Evolutionary conservation across 192 early-diverging fungal genomes (phyloP), one percentile per base, ranked within the genome.

Genomic region (Entomortierella lignicola): DNA sequence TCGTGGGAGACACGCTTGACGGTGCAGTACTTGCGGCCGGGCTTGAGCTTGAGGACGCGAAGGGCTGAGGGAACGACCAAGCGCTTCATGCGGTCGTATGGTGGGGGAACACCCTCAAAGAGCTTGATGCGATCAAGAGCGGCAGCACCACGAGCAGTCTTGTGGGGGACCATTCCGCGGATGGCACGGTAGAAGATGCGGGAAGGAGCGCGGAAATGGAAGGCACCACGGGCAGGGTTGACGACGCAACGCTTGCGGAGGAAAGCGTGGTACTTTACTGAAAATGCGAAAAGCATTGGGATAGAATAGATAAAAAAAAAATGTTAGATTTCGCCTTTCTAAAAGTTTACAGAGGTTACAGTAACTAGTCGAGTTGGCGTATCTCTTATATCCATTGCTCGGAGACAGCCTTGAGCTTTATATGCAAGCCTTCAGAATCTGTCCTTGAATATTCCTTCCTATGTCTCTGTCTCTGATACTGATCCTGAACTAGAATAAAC

Each of bases 161-260:
- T 99, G 94, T 99, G 98, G 65, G 98, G 96, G 82, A 98, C 83
- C 98, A 99, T 99, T 77, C 98, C 98, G 63, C 98, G 96, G 84
- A 99, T 89, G 55, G 92, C 89, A 79, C 96, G 94, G 91, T 95
- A 97, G 87, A 99, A 96, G 90, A 96, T 94, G 79, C 94, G 91
- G 59, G 94, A 97, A 57, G 98, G 98, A 66, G 96, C 95, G 66
- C 96, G 96, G 93, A 97, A 97, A 87, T 98, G 98, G 96, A 97
- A 98, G 50, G 97, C 89, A 86, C 98, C 98, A 83, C 94, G 94
- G 68, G 85, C 86, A 72, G 97, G 97, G 92, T 99, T 99, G 85
- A 97, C 92, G 85, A 96, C 80, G 87, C 93, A 94, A 82, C 95
- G 95, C 94, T 99, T 99, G 91, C 92, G 92, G 85, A 99, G 91